Conservation (phyloP, 208 protist species). For the Trypanosoma brucei region DNA sequence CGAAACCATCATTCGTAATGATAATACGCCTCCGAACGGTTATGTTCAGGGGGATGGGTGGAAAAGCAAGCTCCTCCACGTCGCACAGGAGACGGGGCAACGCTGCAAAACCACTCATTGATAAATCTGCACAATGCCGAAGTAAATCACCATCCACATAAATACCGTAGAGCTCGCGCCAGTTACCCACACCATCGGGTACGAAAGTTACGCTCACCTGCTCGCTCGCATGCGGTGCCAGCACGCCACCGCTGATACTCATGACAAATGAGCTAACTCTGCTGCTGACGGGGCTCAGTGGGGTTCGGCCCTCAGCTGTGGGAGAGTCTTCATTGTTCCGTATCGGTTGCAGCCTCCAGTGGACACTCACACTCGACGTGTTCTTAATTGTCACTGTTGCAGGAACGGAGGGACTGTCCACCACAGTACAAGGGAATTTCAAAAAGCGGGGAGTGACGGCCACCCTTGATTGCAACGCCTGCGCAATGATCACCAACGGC, state of each 20-base stretch:
- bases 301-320: slow-evolving; percentile 11
- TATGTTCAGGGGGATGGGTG: slow-evolving; percentile 81
- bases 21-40: slow-evolving; percentile 54
- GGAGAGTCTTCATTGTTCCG: slow-evolving; percentile 9
- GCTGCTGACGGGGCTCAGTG: neutral
- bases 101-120: slow-evolving; percentile 51
- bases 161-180: slow-evolving; percentile 37
- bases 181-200: slow-evolving; percentile 28
- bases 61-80: slow-evolving; percentile 74
- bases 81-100: slow-evolving; percentile 82
- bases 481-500: slow-evolving; percentile 48
- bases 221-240: slow-evolving; percentile 41
- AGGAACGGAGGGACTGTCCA: slow-evolving; percentile 41
- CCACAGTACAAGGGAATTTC: slow-evolving; percentile 54
- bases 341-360: slow-evolving; percentile 18
- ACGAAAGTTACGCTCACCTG: slow-evolving; percentile 75
- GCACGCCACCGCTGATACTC: slow-evolving; percentile 43
- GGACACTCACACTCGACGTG: slow-evolving; percentile 18
- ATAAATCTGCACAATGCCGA: slow-evolving; percentile 55
- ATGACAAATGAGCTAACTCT: slow-evolving; percentile 48
- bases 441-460: slow-evolving; percentile 26
- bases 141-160: slow-evolving; percentile 41
- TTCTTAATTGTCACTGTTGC: slow-evolving; percentile 43
- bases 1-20: slow-evolving; percentile 92
- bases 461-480: slow-evolving; percentile 32